Percentiles rank a stretch among this genome's conserved stretches.
These are phyloP conservation scores for Claviceps africana DNA, from an alignment of 2,329 filamentous ascomycete species.

Conservation along the genomic window DNA sequence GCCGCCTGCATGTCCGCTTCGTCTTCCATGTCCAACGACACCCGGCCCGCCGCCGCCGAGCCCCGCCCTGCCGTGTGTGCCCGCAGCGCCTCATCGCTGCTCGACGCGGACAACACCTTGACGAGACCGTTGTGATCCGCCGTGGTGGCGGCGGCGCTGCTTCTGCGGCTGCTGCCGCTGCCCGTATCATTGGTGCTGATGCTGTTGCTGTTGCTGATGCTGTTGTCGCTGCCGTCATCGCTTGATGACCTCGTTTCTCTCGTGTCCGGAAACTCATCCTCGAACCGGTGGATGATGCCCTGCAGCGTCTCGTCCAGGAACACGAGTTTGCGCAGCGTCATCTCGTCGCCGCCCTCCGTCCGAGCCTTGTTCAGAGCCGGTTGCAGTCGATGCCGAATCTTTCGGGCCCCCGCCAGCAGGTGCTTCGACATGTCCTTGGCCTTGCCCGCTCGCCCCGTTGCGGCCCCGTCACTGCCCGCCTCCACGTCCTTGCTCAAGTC, in stretches of 20 bases:
- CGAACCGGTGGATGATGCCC: conserved; percentile 87
- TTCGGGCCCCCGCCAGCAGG: conserved; percentile 71
- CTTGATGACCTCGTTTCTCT: conserved; percentile 25
- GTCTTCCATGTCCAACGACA: conserved; percentile 30
- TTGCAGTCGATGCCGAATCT: conserved; percentile 72
- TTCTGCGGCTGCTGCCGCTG: background rate
- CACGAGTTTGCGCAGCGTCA: conserved; percentile 66
- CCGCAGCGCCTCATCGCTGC: conserved; percentile 10
- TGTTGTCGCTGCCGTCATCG: background rate
- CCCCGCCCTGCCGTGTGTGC: conserved; percentile 20
- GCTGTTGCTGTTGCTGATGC: background rate
- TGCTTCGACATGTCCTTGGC: conserved; percentile 92
- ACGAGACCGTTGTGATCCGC: background rate
- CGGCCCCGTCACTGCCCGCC: conserved; percentile 20
- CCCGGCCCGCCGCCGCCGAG: conserved; percentile 7
- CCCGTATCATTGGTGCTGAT: no score
- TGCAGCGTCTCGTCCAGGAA: conserved; percentile 83
- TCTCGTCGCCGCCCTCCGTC: conserved; percentile 54
- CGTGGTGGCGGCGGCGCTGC: background rate
- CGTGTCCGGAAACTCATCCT: conserved; percentile 90
- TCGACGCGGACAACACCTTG: conserved; percentile 4
- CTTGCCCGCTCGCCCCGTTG: conserved; percentile 36
- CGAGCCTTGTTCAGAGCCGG: conserved; percentile 66
- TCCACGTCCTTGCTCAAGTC: conserved; percentile 40
- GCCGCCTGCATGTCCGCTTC: conserved; percentile 30